Base-by-base conservation (phyloP, 2,329 filamentous ascomycete genomes). In the Cladophialophora immunda region DNA sequence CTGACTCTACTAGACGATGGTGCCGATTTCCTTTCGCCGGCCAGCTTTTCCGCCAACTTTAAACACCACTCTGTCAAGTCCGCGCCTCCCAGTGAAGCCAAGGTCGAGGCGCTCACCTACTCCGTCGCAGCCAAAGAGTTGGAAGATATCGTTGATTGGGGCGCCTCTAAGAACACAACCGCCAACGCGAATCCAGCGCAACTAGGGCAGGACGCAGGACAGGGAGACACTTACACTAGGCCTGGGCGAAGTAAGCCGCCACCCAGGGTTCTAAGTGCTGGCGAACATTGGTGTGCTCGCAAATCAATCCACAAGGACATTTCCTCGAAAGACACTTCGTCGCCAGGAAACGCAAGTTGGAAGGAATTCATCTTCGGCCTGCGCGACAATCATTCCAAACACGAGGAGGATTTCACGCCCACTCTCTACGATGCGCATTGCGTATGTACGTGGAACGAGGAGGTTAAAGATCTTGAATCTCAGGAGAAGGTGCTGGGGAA, bases 391-490 rank as follows among this genome's bases (percentile, higher is more conserved):
- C 80, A 81, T 70, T 77, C 78, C 6, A 72, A 76, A 64, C 75
- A 81, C 70, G 80, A 81, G 67, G 74, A 75, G 75, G 76, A 76
- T 34, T 82, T 81, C 70, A 81, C 78, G 32, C 78, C 78, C 5
- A 79, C 67, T 13, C 57, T 79, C 27, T 76, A 73, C 62, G 75
- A 76, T 59, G 72, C 73, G 1, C 63, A 68, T 17, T 63, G 64
- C 34, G 70, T 77, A 25, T 57, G 73, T 4, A 70, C 75, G 41
- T 77, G 75, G 75, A 67, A 67, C 13, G 69, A 66, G n/a, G 61
- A 73, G 62, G 59, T 71, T 29, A 53, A 45, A 13, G 56, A 63
- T 19, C 41, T 70, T 25, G 60, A 62, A 30, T 50, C 52, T 7
- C 50, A 65, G 29, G 58, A 47, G n/a, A 62, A 55, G 36, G 32